A percentile compares a stretch with the other conserved stretches of the same genome.
Conservation (phyloP, 1,139 yeast species). For the Yamadazyma jaroonii region DNA sequence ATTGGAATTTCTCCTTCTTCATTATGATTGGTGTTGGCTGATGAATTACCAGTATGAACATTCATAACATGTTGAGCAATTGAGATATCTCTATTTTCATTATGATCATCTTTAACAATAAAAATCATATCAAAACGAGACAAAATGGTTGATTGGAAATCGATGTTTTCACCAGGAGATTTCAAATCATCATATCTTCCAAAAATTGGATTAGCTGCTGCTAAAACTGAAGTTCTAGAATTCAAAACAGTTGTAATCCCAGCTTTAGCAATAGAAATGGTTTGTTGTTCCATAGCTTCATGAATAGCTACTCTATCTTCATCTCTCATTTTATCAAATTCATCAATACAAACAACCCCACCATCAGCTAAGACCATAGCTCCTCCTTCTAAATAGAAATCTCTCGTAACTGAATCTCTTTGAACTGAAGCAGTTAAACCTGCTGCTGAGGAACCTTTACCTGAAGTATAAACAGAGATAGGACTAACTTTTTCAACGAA, state of each 20-base stretch:
- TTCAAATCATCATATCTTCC: constrained; percentile 96
- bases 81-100: constrained; percentile 78
- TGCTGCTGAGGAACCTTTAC: constrained; percentile 99
- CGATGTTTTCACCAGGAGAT: constrained; percentile 97
- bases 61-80: constrained; percentile 96
- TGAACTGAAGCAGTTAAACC: constrained; percentile 98
- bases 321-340: constrained; percentile 98
- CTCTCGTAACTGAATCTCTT: constrained; percentile 83
- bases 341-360: constrained; percentile 98
- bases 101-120: constrained; percentile 93
- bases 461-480: constrained; percentile 93
- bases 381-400: constrained; percentile 96
- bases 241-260: constrained; percentile 96
- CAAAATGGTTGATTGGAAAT: constrained; percentile 92
- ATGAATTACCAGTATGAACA: constrained; percentile 76
- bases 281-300: constrained; percentile 99
- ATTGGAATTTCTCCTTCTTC: constrained; percentile 88
- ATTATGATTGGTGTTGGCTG: constrained; percentile 40
- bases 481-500: constrained; percentile 96
- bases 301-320: constrained; percentile 99
- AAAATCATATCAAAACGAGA: constrained; percentile 99
- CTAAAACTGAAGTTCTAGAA: constrained; percentile 92
- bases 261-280: constrained; percentile 98
- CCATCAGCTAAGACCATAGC: constrained; percentile 99
- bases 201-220: constrained; percentile 97